Conservation (phyloP, 2,329 filamentous ascomycete species). For the Pseudogymnoascus sp. region DNA sequence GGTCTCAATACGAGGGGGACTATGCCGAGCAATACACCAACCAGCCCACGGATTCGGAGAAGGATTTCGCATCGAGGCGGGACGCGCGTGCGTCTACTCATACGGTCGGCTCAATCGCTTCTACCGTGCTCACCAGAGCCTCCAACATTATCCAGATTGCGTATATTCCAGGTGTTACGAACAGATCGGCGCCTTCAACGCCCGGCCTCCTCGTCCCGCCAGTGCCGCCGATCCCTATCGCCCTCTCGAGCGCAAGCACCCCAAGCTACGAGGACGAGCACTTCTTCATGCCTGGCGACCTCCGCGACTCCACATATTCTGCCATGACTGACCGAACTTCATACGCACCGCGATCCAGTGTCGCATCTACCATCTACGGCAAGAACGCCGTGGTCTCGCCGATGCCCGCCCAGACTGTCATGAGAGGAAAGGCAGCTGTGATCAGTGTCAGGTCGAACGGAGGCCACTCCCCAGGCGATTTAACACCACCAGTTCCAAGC, state of each 20-base stretch:
- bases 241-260: constrained; percentile 47
- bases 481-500: constrained; percentile 63
- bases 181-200: constrained; percentile 77
- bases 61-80: constrained; percentile 46
- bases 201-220: constrained; percentile 78
- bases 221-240: constrained; percentile 79
- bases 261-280: constrained; percentile 68
- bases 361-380: constrained; percentile 89
- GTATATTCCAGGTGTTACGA: constrained; percentile 95
- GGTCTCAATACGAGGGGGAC: constrained; percentile 56
- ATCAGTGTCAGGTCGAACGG: constrained; percentile 78
- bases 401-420: constrained; percentile 74
- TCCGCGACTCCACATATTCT: constrained; percentile 87
- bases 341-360: constrained; percentile 56
- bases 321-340: constrained; percentile 59
- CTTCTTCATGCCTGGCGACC: constrained; percentile 86
- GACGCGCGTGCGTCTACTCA: constrained; percentile 69
- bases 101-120: constrained; percentile 86
- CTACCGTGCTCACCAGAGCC: constrained; percentile 86
- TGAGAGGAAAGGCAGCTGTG: constrained; percentile 81
- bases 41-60: constrained; percentile 44
- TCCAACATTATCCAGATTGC: constrained; percentile 99
- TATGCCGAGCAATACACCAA: constrained; percentile 43
- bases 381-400: constrained; percentile 79
- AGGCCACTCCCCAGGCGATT: constrained; percentile 44